phyloP scores from a whole-genome alignment of 805 yeast genomes.

The Candida railenensis region DNA sequence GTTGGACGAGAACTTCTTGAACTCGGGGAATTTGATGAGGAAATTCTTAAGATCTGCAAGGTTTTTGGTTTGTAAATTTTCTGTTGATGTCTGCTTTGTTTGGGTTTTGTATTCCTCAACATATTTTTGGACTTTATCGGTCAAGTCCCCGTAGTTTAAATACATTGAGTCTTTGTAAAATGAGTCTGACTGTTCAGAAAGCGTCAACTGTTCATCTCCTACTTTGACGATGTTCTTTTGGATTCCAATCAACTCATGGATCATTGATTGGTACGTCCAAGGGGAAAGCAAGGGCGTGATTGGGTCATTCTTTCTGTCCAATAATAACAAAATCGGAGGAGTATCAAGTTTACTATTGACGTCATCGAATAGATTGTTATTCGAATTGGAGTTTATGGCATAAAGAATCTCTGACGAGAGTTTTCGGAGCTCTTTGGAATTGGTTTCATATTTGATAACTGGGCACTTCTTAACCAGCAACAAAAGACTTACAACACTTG shows the following conservation, averaged over 20 bases:
- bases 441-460: constrained; percentile 71
- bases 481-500: constrained; percentile 51
- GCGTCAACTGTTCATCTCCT: constrained; percentile 50
- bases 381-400: constrained; percentile 53
- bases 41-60: constrained; percentile 88
- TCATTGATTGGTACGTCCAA: constrained; percentile 99
- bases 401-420: constrained; percentile 66
- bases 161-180: constrained; percentile 82
- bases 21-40: constrained; percentile 92
- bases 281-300: constrained; percentile 89
- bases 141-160: constrained; percentile 90
- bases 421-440: constrained; percentile 61
- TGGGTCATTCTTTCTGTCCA: constrained; percentile 90
- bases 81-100: constrained; percentile 62
- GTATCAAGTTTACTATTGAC: constrained; percentile 57
- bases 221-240: constrained; percentile 76
- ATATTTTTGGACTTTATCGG: constrained; percentile 80
- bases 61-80: constrained; percentile 61
- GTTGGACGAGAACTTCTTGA: constrained; percentile 80
- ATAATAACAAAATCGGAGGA: constrained; percentile 68
- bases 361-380: constrained; percentile 64
- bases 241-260: constrained; percentile 87
- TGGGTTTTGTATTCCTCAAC: constrained; percentile 79
- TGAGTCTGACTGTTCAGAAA: constrained; percentile 62
- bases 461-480: constrained; percentile 79